phyloP scores from a whole-genome alignment of 176 grass and related monocot genomes.

The Carex kokanica region DNA sequence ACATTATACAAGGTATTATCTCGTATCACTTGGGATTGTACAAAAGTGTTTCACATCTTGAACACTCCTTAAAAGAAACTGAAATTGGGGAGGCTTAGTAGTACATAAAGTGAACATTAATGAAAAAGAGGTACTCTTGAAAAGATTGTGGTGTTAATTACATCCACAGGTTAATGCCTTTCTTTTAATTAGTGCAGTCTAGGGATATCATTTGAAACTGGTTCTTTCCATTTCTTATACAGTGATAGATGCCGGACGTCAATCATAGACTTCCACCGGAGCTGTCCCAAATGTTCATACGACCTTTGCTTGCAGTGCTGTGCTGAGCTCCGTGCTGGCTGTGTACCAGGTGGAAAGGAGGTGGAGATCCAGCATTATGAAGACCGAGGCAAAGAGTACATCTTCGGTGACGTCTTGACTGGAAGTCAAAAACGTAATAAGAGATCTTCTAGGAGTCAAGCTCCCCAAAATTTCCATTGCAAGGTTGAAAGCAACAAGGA shows the following conservation, averaged over 20 bases:
- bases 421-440: conserved; percentile 35
- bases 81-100: background rate
- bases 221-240: conserved; percentile 5
- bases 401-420: conserved; percentile 37
- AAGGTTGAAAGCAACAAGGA: background rate
- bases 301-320: conserved; percentile 64
- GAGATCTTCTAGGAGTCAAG: conserved; percentile 16
- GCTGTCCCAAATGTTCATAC: conserved; percentile 55
- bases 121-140: background rate
- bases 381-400: conserved; percentile 32
- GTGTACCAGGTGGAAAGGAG: conserved; percentile 53
- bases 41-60: background rate
- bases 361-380: conserved; percentile 16
- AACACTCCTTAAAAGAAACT: background rate
- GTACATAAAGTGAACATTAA: background rate
- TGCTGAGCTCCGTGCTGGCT: conserved; percentile 52
- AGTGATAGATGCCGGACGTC: conserved; percentile 65
- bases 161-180: background rate
- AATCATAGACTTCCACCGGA: conserved; percentile 75
- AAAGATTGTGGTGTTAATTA: background rate
- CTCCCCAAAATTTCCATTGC: conserved; percentile 19
- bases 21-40: background rate
- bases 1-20: background rate
- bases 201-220: background rate
- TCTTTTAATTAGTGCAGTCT: background rate